Evolutionary conservation across 441 rosid genomes (phyloP), one percentile per base, ranked within the genome.

Genomic region (Populus hybrid): DNA sequence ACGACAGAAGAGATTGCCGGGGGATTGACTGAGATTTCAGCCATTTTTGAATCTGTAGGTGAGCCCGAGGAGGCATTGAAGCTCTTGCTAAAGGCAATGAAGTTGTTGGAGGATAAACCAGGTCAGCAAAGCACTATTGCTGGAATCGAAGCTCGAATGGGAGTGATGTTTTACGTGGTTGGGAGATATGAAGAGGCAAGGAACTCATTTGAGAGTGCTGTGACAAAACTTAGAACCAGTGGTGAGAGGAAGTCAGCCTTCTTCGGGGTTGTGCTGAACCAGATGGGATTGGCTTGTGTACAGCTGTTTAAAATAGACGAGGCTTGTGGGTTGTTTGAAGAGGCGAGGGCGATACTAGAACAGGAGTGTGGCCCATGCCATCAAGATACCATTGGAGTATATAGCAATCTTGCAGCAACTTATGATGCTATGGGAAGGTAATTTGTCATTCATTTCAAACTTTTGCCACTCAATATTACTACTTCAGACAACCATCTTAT

Each of bases 381-480:
- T 86, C 99, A 94, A 77, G 98, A 95, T 83, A 95, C 99, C 20
- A 88, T 95, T 36, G 98, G 98, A 30, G 90, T 94, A 36, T 95
- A 95, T 77, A 95, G 98, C 89, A 95, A 95, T 85, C 91, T 95
- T 30, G 99, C 99, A 4, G 99, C 98, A 75, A 95, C 99, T 50
- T 95, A 95, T 72, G 99, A 95, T 82, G 99, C 99, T n/a, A 92
- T 94, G 95, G 98, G 99, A 75, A 92, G 98, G 99, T 94, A 93
- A 75, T 73, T 57, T 72, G 66, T 73, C 38, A 23, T 67, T 78
- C 32, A 30, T 30, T 30, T 28, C 4, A 35, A 69, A 69, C 78
- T 76, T 46, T 26, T 67, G n/a, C 65, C 0, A n/a, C 10, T 59
- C 65, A 8, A 59, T 59, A n/a, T 10, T 59, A 8, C 6, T 8